Evolutionary conservation across 192 early-diverging fungal species (phyloP).

Genomic region (Backusella australiensis): DNA sequence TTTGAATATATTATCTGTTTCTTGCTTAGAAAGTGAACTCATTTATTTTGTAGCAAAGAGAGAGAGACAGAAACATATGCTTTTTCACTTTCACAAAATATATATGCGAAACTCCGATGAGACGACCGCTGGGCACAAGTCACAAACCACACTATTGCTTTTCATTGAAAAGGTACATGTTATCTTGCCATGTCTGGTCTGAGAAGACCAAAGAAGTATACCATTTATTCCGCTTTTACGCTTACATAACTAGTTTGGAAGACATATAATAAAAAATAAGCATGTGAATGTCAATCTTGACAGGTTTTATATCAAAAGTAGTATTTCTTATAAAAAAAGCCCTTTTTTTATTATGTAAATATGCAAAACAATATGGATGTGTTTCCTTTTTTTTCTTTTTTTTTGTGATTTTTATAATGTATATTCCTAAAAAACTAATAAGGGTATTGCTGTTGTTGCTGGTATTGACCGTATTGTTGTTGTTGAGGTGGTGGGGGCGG

Average conservation of each 20-base stretch:
- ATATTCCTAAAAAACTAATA: background rate
- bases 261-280: too few relatives aligned
- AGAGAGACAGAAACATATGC: background rate
- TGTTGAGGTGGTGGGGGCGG: background rate
- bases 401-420: background rate
- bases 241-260: too few relatives aligned
- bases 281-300: too few relatives aligned
- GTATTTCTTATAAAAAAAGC: background rate
- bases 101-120: background rate
- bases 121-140: too few relatives aligned
- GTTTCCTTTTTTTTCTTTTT: background rate
- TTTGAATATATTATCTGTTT: constrained; percentile 50
- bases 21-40: constrained; percentile 35
- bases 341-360: background rate
- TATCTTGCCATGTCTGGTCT: too few relatives aligned
- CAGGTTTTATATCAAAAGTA: too few relatives aligned
- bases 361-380: constrained; percentile 7
- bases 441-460: background rate
- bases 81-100: background rate
- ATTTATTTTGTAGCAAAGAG: background rate
- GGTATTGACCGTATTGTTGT: constrained; percentile 1
- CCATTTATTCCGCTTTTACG: too few relatives aligned
- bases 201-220: too few relatives aligned
- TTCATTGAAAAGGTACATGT: too few relatives aligned
- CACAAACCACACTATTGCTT: too few relatives aligned